phyloP scores from a whole-genome alignment of 2,329 filamentous ascomycete species.

The Fusarium succisae region DNA sequence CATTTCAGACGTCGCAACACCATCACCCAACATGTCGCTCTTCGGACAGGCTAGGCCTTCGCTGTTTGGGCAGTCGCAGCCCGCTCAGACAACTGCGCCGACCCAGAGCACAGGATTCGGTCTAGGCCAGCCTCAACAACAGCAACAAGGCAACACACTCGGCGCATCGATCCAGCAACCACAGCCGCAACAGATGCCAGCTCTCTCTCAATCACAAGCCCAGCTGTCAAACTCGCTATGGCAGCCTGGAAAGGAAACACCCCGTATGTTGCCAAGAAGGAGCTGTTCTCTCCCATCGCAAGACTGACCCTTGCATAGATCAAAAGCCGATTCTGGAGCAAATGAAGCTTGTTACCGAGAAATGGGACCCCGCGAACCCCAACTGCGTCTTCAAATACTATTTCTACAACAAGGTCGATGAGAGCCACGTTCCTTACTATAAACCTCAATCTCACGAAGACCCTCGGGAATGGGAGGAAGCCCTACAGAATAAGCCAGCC shows the following conservation, averaged over 20 bases:
- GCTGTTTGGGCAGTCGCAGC: constrained; percentile 52
- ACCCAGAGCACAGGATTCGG: constrained; percentile 29
- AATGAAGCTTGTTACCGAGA: constrained; percentile 73
- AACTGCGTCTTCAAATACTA: constrained; percentile 83
- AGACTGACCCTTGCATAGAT: constrained; percentile 43
- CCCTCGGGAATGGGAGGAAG: constrained; percentile 84
- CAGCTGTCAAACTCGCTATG: constrained; percentile 61
- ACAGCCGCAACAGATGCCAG: constrained; percentile 55
- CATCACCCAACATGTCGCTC: constrained; percentile 48
- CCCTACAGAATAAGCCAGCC: constrained; percentile 80
- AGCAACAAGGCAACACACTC: constrained; percentile 50
- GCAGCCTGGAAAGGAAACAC: constrained; percentile 61
- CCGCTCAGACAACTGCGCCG: constrained; percentile 46
- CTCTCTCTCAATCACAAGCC: constrained; percentile 56
- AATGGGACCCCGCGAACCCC: constrained; percentile 76
- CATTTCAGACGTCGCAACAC: constrained; percentile 19
- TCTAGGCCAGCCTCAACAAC: constrained; percentile 46
- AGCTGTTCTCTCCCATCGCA: background rate
- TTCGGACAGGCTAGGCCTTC: constrained; percentile 53
- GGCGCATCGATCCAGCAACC: constrained; percentile 49
- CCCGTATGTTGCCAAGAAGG: constrained; percentile 51
- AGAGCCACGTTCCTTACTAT: constrained; percentile 79
- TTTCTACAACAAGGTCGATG: constrained; percentile 87
- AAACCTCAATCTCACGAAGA: constrained; percentile 76
- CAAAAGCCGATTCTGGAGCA: constrained; percentile 81